Base-by-base conservation (phyloP, 148 eudicot genomes). In the Beta vulgaris region DNA sequence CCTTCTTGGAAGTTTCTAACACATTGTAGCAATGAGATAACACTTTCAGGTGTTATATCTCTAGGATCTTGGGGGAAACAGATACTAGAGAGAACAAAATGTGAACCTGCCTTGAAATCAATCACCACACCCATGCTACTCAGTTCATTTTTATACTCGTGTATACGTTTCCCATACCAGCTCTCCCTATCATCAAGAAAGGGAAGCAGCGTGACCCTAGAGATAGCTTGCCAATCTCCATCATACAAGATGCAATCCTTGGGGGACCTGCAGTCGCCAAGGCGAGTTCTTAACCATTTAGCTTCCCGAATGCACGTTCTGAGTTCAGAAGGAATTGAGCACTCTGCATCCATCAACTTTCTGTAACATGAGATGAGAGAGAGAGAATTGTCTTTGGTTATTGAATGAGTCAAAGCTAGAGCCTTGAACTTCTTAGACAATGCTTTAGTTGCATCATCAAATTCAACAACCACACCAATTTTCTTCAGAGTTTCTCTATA, bases 261-360 rank as follows among this genome's bases (percentile, higher is more conserved):
- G 2, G 93, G 93, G 25, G 66, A 69, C 70, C 84, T 85, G 67
- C 8, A 83, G 76, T 80, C 91, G 28, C 80, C 85, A 16, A 86
- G 84, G 2, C 89, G 84, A 48, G 91, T 88, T 60, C 80, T 74
- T 31, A 90, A 67, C 91, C 93, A 89, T 73, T 78, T 83, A 23
- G 49, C 80, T 35, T 86, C 84, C 21, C 1, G 23, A 31, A 90
- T 75, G 51, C 87, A 81, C 6, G 69, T 58, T 59, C 23, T 75
- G 12, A 90, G 57, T 43, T 78, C 83, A 15, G 14, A 12, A 49
- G 87, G 77, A 54, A 89, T 42, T 15, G 73, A 57, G 13, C 44
- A 73, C 7, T 43, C 0, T 37, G 66, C 36, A 25, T 46, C 66
- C 48, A 70, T 74, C 21, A 86, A 69, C 25, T 78, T 73, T 78